Evolutionary conservation across 441 rosid species (phyloP).

Genomic region (Erodium trifolium): DNA sequence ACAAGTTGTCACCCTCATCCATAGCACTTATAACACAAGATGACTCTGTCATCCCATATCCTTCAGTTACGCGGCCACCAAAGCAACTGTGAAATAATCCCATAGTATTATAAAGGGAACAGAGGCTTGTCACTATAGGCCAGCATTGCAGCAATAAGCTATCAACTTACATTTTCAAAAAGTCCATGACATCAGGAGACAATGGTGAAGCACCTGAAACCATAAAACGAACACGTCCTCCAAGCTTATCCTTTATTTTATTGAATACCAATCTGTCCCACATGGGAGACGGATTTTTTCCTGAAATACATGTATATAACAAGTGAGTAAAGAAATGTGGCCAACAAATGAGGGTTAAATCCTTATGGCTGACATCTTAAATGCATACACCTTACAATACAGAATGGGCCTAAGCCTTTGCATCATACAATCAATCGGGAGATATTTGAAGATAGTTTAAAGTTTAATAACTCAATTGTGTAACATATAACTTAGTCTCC

Average conservation of each 20-base stretch:
- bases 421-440: neutral
- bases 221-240: conserved; percentile 85
- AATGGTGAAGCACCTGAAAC: conserved; percentile 93
- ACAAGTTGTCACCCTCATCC: conserved; percentile 67
- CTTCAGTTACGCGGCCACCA: conserved; percentile 69
- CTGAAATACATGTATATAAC: conserved; percentile 32
- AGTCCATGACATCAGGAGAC: conserved; percentile 95
- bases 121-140: conserved; percentile 15
- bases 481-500: neutral
- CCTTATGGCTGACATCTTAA: neutral
- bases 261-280: conserved; percentile 98
- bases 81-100: conserved; percentile 58
- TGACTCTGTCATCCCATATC: conserved; percentile 99
- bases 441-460: neutral
- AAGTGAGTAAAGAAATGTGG: conserved; percentile 11
- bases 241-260: conserved; percentile 82
- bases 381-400: neutral
- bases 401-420: conserved; percentile 1
- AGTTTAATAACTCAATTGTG: neutral
- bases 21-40: conserved; percentile 66
- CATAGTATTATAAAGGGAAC: conserved; percentile 11
- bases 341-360: conserved; percentile 10
- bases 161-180: conserved; percentile 70
- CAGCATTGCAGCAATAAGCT: conserved; percentile 16
- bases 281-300: conserved; percentile 90